Evolutionary conservation across 139 green algal genomes (phyloP).

Genomic region (Chlorella ohadii): DNA sequence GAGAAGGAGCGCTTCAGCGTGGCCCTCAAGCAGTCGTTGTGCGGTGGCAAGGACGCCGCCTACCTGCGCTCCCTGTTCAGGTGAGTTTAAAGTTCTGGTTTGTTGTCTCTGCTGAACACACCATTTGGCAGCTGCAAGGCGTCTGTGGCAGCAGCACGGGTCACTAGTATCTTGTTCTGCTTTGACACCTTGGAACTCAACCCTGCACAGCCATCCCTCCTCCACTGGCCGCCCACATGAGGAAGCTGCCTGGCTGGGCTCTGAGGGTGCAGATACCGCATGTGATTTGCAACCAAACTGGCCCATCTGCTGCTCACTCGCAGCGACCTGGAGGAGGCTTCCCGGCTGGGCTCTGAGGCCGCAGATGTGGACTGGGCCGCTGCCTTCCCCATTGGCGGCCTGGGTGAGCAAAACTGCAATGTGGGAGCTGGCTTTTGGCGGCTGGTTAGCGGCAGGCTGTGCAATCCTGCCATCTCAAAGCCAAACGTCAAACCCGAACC

Average conservation of each 20-base stretch:
- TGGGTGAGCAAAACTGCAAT: conserved; percentile 11
- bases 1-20: conserved; percentile 51
- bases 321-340: conserved; percentile 60
- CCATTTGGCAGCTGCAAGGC: background rate
- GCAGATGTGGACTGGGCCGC: conserved; percentile 20
- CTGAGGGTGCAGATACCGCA: too few species aligned
- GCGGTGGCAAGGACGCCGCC: conserved; percentile 42
- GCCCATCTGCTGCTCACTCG: background rate
- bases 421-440: too few species aligned
- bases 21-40: conserved; percentile 71
- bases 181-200: too few species aligned
- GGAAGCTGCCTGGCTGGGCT: background rate
- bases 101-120: too few species aligned
- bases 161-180: too few species aligned
- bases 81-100: background rate
- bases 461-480: too few species aligned
- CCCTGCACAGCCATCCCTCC: background rate
- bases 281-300: too few species aligned
- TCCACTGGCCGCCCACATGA: too few species aligned
- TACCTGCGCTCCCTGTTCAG: conserved; percentile 55
- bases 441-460: too few species aligned
- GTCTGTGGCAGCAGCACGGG: too few species aligned
- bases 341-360: conserved; percentile 39
- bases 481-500: too few species aligned
- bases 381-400: conserved; percentile 22